phyloP scores from a whole-genome alignment of 176 grass and related monocot species.

The Alopecurus myosuroides region DNA sequence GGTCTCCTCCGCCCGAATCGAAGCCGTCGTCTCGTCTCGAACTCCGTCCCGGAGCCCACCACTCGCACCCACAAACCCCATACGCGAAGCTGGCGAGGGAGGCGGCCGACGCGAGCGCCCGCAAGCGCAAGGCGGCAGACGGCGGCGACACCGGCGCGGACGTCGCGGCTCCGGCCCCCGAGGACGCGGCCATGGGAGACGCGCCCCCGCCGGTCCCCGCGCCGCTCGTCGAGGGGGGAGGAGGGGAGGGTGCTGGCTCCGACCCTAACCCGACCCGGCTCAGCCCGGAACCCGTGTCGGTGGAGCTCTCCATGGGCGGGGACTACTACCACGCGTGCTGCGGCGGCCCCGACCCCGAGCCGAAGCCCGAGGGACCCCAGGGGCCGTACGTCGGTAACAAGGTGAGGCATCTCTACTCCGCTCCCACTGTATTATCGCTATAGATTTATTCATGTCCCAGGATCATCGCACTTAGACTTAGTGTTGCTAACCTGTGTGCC shows the following conservation, averaged over 20 bases:
- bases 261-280: constrained; percentile 25
- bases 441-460: constrained; percentile 5
- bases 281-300: constrained; percentile 36
- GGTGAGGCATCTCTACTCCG: constrained; percentile 30
- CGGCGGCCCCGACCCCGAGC: constrained; percentile 44
- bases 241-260: constrained; percentile 3
- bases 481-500: neutral
- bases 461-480: neutral
- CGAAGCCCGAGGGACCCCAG: constrained; percentile 51
- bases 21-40: constrained; percentile 29
- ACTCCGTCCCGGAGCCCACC: neutral
- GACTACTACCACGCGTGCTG: constrained; percentile 55
- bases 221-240: neutral
- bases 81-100: constrained; percentile 76
- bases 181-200: constrained; percentile 35
- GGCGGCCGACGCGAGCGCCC: constrained; percentile 78
- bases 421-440: neutral
- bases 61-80: neutral
- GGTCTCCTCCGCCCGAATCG: constrained; percentile 30
- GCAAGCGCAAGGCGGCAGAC: constrained; percentile 82
- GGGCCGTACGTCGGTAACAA: constrained; percentile 64
- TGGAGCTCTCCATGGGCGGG: constrained; percentile 45
- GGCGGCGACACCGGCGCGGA: constrained; percentile 12
- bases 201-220: neutral
- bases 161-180: constrained; percentile 12